Evolutionary conservation across 108 stramenopile species (phyloP).

Genomic region (Fragilaria crotonensis): DNA sequence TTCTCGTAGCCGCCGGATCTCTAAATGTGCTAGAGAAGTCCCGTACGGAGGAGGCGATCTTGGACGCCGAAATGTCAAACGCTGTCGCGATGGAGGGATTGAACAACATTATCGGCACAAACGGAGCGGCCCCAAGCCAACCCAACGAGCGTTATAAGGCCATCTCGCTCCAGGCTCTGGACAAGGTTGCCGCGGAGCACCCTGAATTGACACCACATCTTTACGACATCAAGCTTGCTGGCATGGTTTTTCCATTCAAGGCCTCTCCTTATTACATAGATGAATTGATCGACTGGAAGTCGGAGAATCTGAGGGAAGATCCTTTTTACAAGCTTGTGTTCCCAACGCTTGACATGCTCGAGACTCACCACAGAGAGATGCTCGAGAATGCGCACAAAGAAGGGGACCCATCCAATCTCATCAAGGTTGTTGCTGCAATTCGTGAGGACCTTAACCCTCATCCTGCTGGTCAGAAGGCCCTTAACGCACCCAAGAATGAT

Average conservation of each 20-base stretch:
- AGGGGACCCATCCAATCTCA: constrained; percentile 27
- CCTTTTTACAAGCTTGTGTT: constrained; percentile 48
- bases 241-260: constrained; percentile 50
- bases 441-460: constrained; percentile 50
- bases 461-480: constrained; percentile 54
- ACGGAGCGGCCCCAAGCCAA: constrained; percentile 19
- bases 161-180: constrained; percentile 33
- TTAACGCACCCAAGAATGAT: constrained; percentile 39
- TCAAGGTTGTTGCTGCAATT: constrained; percentile 30
- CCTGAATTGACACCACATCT: constrained; percentile 28
- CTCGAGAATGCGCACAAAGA: constrained; percentile 24
- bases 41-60: too few relatives aligned
- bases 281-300: constrained; percentile 44
- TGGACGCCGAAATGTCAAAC: constrained; percentile 6
- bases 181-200: constrained; percentile 38
- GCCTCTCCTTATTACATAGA: constrained; percentile 47
- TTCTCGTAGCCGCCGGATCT: too few relatives aligned
- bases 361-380: constrained; percentile 19
- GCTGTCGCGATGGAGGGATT: constrained; percentile 24
- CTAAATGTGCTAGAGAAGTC: too few relatives aligned
- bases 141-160: constrained; percentile 44
- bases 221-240: constrained; percentile 34
- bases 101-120: constrained; percentile 30
- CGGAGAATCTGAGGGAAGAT: constrained; percentile 32
- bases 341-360: constrained; percentile 45